Conservation (phyloP, 306 rosid genomes). For the Glycine latifolia region DNA sequence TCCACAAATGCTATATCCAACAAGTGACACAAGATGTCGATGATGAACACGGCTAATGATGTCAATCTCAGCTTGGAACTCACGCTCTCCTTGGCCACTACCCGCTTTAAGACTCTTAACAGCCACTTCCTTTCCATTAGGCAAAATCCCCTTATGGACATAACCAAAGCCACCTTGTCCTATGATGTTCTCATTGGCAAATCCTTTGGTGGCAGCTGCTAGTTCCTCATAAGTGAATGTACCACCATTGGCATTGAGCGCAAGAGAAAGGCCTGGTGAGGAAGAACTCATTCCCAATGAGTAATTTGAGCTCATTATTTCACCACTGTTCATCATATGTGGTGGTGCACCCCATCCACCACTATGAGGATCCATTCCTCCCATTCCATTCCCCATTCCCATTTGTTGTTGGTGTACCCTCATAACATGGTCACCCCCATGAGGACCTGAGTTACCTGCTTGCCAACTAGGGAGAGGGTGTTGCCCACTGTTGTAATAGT, state of each 20-base stretch:
- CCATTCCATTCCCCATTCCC: slow-evolving; percentile 15
- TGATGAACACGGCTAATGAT: slow-evolving; percentile 85
- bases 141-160: slow-evolving; percentile 81
- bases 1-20: slow-evolving; percentile 75
- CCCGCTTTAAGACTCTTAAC: slow-evolving; percentile 77
- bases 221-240: slow-evolving; percentile 86
- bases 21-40: slow-evolving; percentile 79
- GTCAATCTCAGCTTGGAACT: slow-evolving; percentile 85
- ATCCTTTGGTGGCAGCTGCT: slow-evolving; percentile 72
- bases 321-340: slow-evolving; percentile 50
- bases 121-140: slow-evolving; percentile 78
- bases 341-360: slow-evolving; percentile 62
- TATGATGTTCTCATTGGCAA: slow-evolving; percentile 61
- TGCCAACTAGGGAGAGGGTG: slow-evolving; percentile 61
- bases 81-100: slow-evolving; percentile 81
- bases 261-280: slow-evolving; percentile 58
- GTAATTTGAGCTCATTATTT: slow-evolving; percentile 50
- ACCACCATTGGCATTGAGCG: slow-evolving; percentile 62
- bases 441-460: slow-evolving; percentile 2
- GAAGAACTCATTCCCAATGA: slow-evolving; percentile 56
- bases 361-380: slow-evolving; percentile 39
- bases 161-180: slow-evolving; percentile 94
- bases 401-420: slow-evolving; percentile 45
- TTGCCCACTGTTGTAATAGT: slow-evolving; percentile 51
- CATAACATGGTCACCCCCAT: slow-evolving; percentile 57